Base-by-base conservation (phyloP, 1,284 basidiomycete species). In the Pascua sp. region DNA sequence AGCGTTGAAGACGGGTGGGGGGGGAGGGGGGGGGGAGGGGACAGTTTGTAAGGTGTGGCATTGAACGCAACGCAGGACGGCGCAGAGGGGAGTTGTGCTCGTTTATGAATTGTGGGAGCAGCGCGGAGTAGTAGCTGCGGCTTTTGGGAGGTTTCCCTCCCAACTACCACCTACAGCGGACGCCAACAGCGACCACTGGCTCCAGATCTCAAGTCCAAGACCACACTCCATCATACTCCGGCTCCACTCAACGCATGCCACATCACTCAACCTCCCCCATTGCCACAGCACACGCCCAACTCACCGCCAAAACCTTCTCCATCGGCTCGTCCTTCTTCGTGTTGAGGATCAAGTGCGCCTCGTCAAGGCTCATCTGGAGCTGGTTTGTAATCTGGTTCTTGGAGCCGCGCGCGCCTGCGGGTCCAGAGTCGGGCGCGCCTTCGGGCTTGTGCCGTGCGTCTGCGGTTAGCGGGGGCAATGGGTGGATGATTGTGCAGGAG, bases 291-390 rank as follows among this genome's bases (percentile, higher is more conserved):
- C 41, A 52, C 36, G 11, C 36, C 49, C 24, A 15, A 77, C 83
- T 71, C 69, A 89, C 93, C 81, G 87, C 86, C 50, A 89, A 70
- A 24, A 93, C 80, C 55, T 78, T 80, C 70, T 91, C 88, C 72
- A 89, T 73, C 1, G 81, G 68, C 24, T 88, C 86, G 39, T 83
- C 88, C 53, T 85, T 85, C 78, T 94, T 96, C 44, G 87, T 80
- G 74, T 99, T 98, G 65, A 99, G 80, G 71, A 99, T 94, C 60
- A 97, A 80, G 67, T 88, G 87, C 24, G 96, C 96, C 80, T 98
- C 96, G 65, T 98, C 95, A 64, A 96, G 71, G 18, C 91, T 93
- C 94, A 99, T 96, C 47, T 88, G 85, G 70, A 94, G 86, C 88
- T 55, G 85, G 84, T 83, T 60, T 82, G 82, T 68, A 38, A 69